Evolutionary conservation across 257 asterid genomes (phyloP), one percentile per base, ranked within the genome.

Genomic region (Nicotiana knightiana): DNA sequence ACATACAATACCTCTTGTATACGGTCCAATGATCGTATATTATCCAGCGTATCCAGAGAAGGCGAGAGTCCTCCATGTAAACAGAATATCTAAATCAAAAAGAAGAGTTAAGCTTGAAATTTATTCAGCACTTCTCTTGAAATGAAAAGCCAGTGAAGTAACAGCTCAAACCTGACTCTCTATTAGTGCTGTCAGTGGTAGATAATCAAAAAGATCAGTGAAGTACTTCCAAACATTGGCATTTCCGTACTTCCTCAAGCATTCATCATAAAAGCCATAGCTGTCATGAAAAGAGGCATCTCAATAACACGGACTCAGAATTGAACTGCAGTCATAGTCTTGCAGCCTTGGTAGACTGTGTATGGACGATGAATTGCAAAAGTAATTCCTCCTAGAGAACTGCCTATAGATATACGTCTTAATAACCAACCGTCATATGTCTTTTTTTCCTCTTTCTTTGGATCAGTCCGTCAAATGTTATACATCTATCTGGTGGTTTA

Each of bases 41-140:
- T 95, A 81, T 95, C 99, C 54, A 95, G 92, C 63, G 99, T 93
- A 83, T 95, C 99, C 82, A 95, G 90, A 76, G 99, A 95, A 10
- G 99, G 99, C 28, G 99, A 95, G 83, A 95, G 99, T 77, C 99
- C 99, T 48, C 99, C 98, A 84, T 95, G 99, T 89, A 95, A 90
- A 86, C 99, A 95, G 89, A 95, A 95, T 83, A 95, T 67, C 99
- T 95, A 83, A 87, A 82, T 76, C 67, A 79, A 5, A 39, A 80
- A 16, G 17, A 84, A 70, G 78, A 43, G 78, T 21, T 13, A 46
- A 1, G 2, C 39, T 21, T 37, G 67, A 81, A 59, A 64, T 67
- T 16, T 63, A 24, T 59, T 79, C 46, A 57, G 86, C 86, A 76
- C 84, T 26, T 73, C 26, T 53, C 73, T 65, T 62, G 66, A 85